Conservation (phyloP, 129 eudicot species). For the Flaveria trinervia region DNA sequence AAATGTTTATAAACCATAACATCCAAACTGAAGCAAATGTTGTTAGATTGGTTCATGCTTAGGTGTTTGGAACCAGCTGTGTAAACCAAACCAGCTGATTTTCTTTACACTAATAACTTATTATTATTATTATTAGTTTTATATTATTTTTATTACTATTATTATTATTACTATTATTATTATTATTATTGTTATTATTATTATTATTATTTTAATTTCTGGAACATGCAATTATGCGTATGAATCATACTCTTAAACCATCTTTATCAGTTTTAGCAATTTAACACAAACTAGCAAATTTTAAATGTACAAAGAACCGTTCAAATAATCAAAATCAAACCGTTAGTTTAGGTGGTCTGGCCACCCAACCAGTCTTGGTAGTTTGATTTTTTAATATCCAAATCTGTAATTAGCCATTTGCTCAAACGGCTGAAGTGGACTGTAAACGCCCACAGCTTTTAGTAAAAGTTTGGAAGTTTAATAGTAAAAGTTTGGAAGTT, state of each 20-base stretch:
- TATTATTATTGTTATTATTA: background rate
- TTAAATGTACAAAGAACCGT: background rate
- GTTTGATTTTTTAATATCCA: background rate
- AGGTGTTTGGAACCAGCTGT: background rate
- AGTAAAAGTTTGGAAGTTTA: background rate
- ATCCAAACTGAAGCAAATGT: background rate
- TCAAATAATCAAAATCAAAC: background rate
- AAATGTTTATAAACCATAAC: background rate
- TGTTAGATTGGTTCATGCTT: background rate
- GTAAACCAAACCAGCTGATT: background rate
- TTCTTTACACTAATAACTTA: too few species aligned
- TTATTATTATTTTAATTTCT: background rate
- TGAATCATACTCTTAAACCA: background rate
- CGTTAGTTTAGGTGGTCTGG: background rate
- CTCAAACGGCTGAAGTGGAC: background rate
- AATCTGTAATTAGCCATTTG: background rate
- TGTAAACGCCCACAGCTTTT: background rate
- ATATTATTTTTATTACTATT: background rate
- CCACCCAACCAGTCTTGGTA: background rate
- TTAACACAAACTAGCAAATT: background rate
- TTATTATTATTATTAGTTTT: background rate
- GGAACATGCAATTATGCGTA: background rate
- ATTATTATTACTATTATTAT: background rate
- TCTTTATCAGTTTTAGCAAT: background rate
- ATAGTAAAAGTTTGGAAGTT: background rate